Evolutionary conservation across 768 basidiomycete species (phyloP).

Genomic region (Podaxis sp.): DNA sequence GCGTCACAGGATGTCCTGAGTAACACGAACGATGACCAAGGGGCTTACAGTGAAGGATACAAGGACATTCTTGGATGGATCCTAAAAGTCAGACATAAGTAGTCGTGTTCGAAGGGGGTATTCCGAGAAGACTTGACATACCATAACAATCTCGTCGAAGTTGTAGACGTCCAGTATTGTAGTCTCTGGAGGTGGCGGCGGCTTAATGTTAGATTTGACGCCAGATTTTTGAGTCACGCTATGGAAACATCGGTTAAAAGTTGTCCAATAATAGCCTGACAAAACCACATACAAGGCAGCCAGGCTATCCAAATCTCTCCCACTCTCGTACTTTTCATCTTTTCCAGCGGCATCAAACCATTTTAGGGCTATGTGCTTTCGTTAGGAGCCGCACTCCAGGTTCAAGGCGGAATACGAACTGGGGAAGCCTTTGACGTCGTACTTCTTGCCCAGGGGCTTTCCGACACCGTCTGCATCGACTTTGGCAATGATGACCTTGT

Average conservation of each 20-base stretch:
- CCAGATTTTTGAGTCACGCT: constrained; percentile 76
- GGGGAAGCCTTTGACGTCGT: constrained; percentile 80
- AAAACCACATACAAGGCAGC: constrained; percentile 59
- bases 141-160: constrained; percentile 74
- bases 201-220: constrained; percentile 84
- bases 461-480: constrained; percentile 91
- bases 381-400: constrained; percentile 9
- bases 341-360: constrained; percentile 80
- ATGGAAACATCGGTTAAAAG: background rate
- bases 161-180: constrained; percentile 63
- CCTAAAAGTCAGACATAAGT: constrained; percentile 27
- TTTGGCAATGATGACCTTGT: constrained; percentile 86
- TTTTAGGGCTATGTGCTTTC: constrained; percentile 61
- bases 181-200: constrained; percentile 72
- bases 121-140: constrained; percentile 23
- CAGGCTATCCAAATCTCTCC: constrained; percentile 76
- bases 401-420: constrained; percentile 47
- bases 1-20: constrained; percentile 1
- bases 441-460: constrained; percentile 69
- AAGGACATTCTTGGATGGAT: constrained; percentile 74
- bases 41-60: constrained; percentile 71
- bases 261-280: background rate
- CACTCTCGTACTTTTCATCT: constrained; percentile 66
- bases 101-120: background rate
- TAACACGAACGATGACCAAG: constrained; percentile 5